Conservation (phyloP, 2,329 filamentous ascomycete genomes). For the Verticillium tricorpus region DNA sequence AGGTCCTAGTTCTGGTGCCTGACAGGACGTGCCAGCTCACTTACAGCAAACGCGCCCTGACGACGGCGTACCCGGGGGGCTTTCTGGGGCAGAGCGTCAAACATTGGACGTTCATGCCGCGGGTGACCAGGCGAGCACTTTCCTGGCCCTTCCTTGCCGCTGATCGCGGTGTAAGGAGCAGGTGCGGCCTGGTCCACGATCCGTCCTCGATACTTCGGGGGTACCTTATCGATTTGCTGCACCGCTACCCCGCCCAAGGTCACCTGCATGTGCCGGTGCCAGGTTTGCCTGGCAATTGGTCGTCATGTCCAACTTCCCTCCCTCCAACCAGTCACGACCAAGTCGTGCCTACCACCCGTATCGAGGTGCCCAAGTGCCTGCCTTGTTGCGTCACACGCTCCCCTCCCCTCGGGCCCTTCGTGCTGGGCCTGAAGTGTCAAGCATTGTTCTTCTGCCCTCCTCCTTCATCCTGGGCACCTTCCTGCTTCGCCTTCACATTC, state of each 20-base stretch:
- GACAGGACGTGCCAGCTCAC: background rate
- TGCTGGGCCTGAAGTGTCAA: background rate
- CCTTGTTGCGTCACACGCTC: background rate
- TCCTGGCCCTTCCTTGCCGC: background rate
- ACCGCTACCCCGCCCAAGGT: background rate
- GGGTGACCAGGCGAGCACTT: background rate
- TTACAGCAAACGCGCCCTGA: background rate
- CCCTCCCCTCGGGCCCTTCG: background rate
- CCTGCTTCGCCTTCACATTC: background rate
- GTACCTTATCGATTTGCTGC: background rate
- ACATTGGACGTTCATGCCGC: background rate
- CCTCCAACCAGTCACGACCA: background rate
- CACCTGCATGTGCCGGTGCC: background rate
- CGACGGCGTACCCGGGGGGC: background rate
- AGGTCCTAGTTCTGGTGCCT: background rate
- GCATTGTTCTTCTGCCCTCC: background rate
- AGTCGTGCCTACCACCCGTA: background rate
- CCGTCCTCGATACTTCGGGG: background rate
- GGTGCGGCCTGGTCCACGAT: background rate
- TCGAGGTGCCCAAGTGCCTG: background rate
- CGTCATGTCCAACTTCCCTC: background rate
- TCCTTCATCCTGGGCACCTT: background rate
- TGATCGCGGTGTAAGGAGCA: background rate
- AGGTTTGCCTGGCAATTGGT: background rate
- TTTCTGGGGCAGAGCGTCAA: background rate